Base-by-base conservation (phyloP, 2,329 filamentous ascomycete genomes). In the Aspergillus unguis region DNA sequence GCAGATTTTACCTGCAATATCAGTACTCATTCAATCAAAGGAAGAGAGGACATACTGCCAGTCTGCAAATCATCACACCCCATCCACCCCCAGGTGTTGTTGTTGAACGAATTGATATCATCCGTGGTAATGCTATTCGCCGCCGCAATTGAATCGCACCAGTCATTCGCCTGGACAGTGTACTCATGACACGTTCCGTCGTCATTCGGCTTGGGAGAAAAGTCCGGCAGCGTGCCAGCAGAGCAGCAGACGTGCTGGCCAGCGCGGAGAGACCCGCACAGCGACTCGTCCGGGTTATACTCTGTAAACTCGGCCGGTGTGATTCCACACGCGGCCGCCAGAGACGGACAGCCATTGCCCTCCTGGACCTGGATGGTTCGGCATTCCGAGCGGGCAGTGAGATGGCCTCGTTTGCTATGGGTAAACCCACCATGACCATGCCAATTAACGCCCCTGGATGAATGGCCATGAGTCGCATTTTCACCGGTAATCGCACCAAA, bases 21-120 rank as follows among this genome's bases (percentile, higher is more conserved):
- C 17, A 17, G 17, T 17, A 17, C 17, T 17, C 17, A 17, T 17
- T 17, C 17, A 17, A 17, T 17, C 17, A 17, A 17, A 17, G 1
- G 17, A 17, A 17, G 17, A 17, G 17, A 17, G 17, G 17, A 17
- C 17, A 59, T 59, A 1, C 52, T 48, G 1, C 64, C 65, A 5
- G 57, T 47, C 17, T 57, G 58, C 6, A 79, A 55, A 10, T 60
- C 48, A 1, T 61, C 48, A 53, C 76, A 78, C 6, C 70, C 71
- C 6, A 43, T 62, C 72, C 72, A 77, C 23, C 70, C 74, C 76
- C 76, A 79, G 6, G 75, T 78, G 2, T 41, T 41, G 26, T 66
- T 71, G 57, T 78, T 78, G 27, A 67, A 69, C 0, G 49, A 48
- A 28, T 72, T 65, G 7, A 81, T 65, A 2, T 76, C 62, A 0